Base-by-base conservation (phyloP, 371 early-diverging fungal genomes). In the Mucor piriformis region DNA sequence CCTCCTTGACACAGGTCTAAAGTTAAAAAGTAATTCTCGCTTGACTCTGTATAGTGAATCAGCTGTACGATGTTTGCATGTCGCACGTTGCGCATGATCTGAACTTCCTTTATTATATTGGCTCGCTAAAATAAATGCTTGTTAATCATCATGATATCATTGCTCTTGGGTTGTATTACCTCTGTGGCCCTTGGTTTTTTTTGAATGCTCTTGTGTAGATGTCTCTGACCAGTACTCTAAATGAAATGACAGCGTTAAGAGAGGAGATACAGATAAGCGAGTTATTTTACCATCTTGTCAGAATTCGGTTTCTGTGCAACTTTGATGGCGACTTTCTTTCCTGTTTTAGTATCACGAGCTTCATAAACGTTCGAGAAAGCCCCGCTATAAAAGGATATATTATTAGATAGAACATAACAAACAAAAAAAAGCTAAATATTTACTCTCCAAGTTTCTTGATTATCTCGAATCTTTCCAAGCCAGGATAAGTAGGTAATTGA, bases 1-100 rank as follows among this genome's bases (percentile, higher is more conserved):
- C 95, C 95, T 42, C 93, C 94, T 50, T 84, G 80, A 47, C 90
- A 91, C 20, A 90, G 82, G 64, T 95, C 96, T 67, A 95, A 79
- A 2, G 93, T 76, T 16, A 96, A 66, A 60, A 89, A 92, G 64
- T 89, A 93, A 38, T 77, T 68, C 18, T 80, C 80, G 1, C 50
- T 51, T 0, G 82, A 71, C 49, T 87, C 88, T 20, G 74, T 73
- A 43, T 81, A 82, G 18, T 86, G 87, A 25, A 84, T 73, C 21
- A 95, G 79, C 51, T 79, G 73, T 43, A 93, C 82, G 29, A 96
- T 88, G 54, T 92, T 90, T 25, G 82, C 80, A 63, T 94, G 93
- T 38, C 73, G 73, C 37, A 95, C 69, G 44, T 83, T 83, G 24
- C 89, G 81, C 80, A 94, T 91, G 61, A 95, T 92, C 35, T 84